A percentile compares a stretch with the other conserved stretches of the same genome.
Evolutionary conservation across 305 asterid species (phyloP).

Genomic region (Fraxinus dipetala): DNA sequence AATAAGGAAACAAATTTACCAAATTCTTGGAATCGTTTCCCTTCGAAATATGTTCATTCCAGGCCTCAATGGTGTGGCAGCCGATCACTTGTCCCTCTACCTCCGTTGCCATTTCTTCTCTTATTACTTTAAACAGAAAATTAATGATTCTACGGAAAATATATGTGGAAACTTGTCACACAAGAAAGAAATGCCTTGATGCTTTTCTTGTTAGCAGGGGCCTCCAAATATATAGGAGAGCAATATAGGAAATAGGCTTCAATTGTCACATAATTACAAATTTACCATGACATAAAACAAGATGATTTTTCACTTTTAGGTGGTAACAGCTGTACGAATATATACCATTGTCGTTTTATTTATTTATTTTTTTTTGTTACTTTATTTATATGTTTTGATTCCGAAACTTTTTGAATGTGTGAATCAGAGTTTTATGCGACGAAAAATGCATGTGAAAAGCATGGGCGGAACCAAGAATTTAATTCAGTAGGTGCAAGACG

Average conservation of each 20-base stretch:
- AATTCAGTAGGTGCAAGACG: too few species aligned
- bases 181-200: slow-evolving; percentile 33
- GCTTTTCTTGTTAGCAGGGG: neutral
- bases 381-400: neutral
- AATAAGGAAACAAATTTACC: slow-evolving; percentile 33
- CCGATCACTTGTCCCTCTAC: slow-evolving; percentile 73
- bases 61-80: slow-evolving; percentile 65
- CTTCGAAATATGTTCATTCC: slow-evolving; percentile 68
- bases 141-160: neutral
- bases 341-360: neutral
- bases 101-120: slow-evolving; percentile 35
- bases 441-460: neutral
- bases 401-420: too few species aligned
- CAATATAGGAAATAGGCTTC: neutral
- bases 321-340: neutral
- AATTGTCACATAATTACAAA: neutral
- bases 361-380: neutral
- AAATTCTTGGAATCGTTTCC: slow-evolving; percentile 57
- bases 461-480: neutral
- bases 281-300: neutral
- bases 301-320: neutral
- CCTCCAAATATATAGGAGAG: neutral
- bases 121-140: neutral
- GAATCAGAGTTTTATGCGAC: neutral
- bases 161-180: slow-evolving; percentile 16